Conservation (phyloP, 495 filamentous ascomycete species). For the Tuber melanosporum region DNA sequence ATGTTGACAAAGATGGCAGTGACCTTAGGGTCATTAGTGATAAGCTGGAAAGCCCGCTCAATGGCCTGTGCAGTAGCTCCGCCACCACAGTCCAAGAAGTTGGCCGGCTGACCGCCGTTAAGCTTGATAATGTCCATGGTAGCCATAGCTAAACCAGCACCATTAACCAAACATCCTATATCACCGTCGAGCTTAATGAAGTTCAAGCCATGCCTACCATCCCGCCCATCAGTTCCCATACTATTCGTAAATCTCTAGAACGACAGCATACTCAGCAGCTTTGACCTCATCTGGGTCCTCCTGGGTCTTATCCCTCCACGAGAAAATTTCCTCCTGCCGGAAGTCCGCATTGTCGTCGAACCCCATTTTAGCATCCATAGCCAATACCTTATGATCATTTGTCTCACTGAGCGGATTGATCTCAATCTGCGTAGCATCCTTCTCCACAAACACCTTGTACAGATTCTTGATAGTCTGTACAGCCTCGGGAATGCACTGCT, state of each 20-base stretch:
- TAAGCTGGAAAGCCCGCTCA: slow-evolving; percentile 93
- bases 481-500: slow-evolving; percentile 91
- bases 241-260: neutral
- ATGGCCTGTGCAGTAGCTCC: slow-evolving; percentile 95
- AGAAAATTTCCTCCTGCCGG: slow-evolving; percentile 92
- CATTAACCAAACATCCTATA: slow-evolving; percentile 98
- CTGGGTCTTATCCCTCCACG: slow-evolving; percentile 86
- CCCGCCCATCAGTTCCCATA: slow-evolving; percentile 27
- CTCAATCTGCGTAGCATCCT: slow-evolving; percentile 97
- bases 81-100: slow-evolving; percentile 98
- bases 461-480: slow-evolving; percentile 95
- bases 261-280: slow-evolving; percentile 67
- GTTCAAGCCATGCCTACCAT: slow-evolving; percentile 68
- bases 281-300: slow-evolving; percentile 97
- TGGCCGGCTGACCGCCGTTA: slow-evolving; percentile 90
- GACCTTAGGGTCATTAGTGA: slow-evolving; percentile 96
- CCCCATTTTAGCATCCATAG: slow-evolving; percentile 96
- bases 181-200: slow-evolving; percentile 99
- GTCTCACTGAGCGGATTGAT: slow-evolving; percentile 98
- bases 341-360: slow-evolving; percentile 99
- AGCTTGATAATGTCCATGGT: slow-evolving; percentile 99
- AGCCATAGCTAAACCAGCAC: slow-evolving; percentile 97
- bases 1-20: slow-evolving; percentile 99
- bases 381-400: slow-evolving; percentile 90
- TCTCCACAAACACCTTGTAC: slow-evolving; percentile 96